Percentiles rank a stretch among this genome's conserved stretches.
Evolutionary conservation across 257 asterid species (phyloP).

Genomic region (Oldenlandia corymbosa): DNA sequence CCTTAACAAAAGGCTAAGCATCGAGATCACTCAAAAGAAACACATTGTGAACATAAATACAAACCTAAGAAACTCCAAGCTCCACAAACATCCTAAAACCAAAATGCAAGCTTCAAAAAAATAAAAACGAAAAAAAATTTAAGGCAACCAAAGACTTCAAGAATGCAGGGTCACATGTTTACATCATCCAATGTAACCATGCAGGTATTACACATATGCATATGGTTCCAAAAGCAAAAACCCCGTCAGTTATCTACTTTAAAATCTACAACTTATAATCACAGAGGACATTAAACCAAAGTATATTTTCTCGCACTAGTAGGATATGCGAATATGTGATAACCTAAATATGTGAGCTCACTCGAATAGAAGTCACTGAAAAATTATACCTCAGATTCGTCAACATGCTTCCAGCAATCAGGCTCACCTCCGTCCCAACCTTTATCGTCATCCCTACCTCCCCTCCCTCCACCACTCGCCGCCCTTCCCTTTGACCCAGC

Average conservation of each 20-base stretch:
- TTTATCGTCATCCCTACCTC: slow-evolving; percentile 55
- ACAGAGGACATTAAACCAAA: not conserved
- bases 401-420: slow-evolving; percentile 82
- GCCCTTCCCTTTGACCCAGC: slow-evolving; percentile 43
- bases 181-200: not conserved
- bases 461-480: slow-evolving; percentile 31
- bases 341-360: not conserved
- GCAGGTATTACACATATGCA: not conserved
- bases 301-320: too few relatives aligned
- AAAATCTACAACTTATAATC: too few relatives aligned
- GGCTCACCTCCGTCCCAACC: slow-evolving; percentile 93
- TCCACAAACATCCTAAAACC: slow-evolving; percentile 1
- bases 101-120: not conserved
- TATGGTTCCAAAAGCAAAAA: not conserved
- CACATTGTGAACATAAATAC: not conserved
- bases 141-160: slow-evolving; percentile 4
- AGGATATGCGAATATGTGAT: not conserved
- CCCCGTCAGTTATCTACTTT: too few relatives aligned
- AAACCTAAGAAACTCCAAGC: not conserved
- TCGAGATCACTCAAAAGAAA: not conserved
- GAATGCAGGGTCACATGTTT: not conserved
- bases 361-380: not conserved
- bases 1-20: not conserved
- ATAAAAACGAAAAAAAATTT: not conserved
- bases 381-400: slow-evolving; percentile 71